phyloP scores from a whole-genome alignment of 306 rosid species.

The Gynostemma pentaphyllum region DNA sequence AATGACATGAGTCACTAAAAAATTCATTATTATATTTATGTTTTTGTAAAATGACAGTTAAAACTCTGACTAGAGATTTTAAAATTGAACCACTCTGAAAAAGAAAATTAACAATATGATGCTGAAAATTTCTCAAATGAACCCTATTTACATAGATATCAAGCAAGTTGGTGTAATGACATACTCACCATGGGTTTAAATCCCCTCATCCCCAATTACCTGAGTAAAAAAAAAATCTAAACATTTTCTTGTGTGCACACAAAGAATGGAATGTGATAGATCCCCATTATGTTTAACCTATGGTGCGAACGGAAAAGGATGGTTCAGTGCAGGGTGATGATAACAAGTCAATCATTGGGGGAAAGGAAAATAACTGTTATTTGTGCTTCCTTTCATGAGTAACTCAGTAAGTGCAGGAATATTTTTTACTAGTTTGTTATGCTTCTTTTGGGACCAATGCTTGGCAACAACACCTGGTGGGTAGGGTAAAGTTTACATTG shows the following conservation, averaged over 20 bases:
- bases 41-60: neutral
- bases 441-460: neutral
- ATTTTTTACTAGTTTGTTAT: neutral
- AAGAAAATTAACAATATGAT: neutral
- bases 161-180: too few relatives aligned
- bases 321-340: neutral
- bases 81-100: neutral
- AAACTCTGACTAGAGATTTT: neutral
- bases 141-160: too few relatives aligned
- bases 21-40: neutral
- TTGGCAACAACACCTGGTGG: neutral
- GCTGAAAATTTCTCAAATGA: neutral
- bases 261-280: neutral
- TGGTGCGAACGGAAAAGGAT: neutral
- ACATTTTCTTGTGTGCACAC: neutral
- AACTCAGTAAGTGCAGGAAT: neutral
- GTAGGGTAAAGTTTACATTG: neutral
- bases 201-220: too few relatives aligned
- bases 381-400: neutral
- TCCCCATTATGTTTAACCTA: neutral
- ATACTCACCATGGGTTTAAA: too few relatives aligned
- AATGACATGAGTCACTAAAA: neutral
- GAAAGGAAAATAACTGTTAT: neutral
- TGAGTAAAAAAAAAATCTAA: too few relatives aligned
- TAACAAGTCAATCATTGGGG: neutral